phyloP scores from a whole-genome alignment of 2,329 filamentous ascomycete genomes.

The Calonectria pteridis region DNA sequence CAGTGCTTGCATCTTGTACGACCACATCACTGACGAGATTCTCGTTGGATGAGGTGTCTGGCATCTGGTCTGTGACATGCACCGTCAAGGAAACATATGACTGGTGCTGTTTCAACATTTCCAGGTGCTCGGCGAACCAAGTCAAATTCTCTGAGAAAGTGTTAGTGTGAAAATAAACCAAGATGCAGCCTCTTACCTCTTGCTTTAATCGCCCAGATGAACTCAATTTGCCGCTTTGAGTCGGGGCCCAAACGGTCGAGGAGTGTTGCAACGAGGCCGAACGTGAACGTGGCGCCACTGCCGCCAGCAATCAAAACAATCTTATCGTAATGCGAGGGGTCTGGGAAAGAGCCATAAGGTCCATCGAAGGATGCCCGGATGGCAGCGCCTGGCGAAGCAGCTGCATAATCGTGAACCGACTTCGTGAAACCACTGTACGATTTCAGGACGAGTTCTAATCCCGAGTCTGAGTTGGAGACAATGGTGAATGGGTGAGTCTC shows the following conservation, averaged over 20 bases:
- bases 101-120: background rate
- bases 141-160: background rate
- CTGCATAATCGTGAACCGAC: constrained; percentile 60
- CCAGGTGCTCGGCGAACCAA: background rate
- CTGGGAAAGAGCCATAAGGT: constrained; percentile 65
- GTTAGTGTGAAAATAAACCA: background rate
- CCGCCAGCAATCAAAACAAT: constrained; percentile 40
- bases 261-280: constrained; percentile 26
- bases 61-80: background rate
- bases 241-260: background rate
- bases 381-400: constrained; percentile 54
- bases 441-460: constrained; percentile 63
- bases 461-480: constrained; percentile 54
- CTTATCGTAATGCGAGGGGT: constrained; percentile 49
- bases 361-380: constrained; percentile 65
- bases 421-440: constrained; percentile 65
- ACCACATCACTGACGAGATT: background rate
- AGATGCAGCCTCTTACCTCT: background rate
- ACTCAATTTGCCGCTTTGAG: constrained; percentile 6
- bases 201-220: constrained; percentile 30
- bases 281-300: constrained; percentile 40
- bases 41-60: background rate
- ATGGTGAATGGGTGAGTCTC: constrained; percentile 70
- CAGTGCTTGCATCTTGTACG: background rate
- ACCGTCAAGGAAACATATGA: background rate